Evolutionary conservation across 177 flowering plant genomes (phyloP), one percentile per base, ranked within the genome.

Genomic region (Vitis hybrid): DNA sequence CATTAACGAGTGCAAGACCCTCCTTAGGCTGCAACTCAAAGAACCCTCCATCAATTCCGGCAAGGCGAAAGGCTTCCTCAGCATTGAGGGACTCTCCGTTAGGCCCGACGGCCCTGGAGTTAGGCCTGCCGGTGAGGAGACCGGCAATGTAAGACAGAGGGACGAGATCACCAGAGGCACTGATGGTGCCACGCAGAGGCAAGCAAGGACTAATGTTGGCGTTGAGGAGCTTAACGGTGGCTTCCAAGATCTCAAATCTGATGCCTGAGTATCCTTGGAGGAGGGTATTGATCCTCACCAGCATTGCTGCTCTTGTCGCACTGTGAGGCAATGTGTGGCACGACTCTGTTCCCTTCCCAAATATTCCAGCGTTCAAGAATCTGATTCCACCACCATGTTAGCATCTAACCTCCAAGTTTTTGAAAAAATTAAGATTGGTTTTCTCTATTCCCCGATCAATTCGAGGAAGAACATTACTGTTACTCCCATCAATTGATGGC

Each of bases 221-320:
- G 74, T 91, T 91, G 16, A 91, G 85, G 60, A 91, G 65, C 60
- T 75, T 80, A 8, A 90, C 68, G 12, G 88, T 86, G 66, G 97
- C 88, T 70, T 89, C 94, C 52, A 91, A 16, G 57, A 91, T 84
- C 69, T 91, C 97, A 58, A 86, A 89, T 1, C 97, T 77, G 68
- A 91, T 91, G 64, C 97, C 97, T 0, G 94, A 91, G 79, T 88
- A 89, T 1, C 97, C 97, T 65, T 91, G 97, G 53, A 91, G 86
- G 33, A 91, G 85, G 14, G 94, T 90, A 81, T 90, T 90, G 84
- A 89, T 84, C 26, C 97, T 76, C 2, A 91, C 94, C 3, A 91
- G 74, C 92, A 91, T 91, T 15, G 97, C 92, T 2, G 97, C 97
- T 29, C 91, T 74, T 49, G 91, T 85, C 48, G 97, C 78, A 0